A percentile compares a stretch with the other conserved stretches of the same genome.
Evolutionary conservation across 208 protist genomes (phyloP).

Genomic region (Trypanosoma brucei): DNA sequence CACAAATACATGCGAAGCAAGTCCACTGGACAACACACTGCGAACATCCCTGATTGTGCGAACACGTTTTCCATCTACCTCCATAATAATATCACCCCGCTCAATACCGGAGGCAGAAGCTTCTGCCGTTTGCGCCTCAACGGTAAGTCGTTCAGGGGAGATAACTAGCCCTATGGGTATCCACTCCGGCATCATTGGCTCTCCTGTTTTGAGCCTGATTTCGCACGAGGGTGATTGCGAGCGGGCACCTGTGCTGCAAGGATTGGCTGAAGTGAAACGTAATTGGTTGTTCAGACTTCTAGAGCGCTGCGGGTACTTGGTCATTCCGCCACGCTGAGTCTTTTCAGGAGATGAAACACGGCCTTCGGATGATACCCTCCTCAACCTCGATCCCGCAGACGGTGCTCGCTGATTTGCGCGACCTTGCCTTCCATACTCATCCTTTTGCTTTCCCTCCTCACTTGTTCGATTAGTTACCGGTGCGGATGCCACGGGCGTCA

Average conservation of each 20-base stretch:
- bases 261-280: constrained; percentile 3
- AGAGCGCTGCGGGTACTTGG: background rate
- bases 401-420: background rate
- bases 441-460: background rate
- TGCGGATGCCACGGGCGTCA: background rate
- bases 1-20: constrained; percentile 11
- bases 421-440: background rate
- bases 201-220: background rate
- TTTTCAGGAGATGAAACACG: background rate
- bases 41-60: constrained; percentile 10
- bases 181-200: background rate
- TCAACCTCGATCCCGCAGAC: background rate
- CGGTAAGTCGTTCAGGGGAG: constrained; percentile 1
- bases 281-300: background rate
- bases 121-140: constrained; percentile 1
- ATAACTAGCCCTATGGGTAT: constrained; percentile 9
- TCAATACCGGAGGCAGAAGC: constrained; percentile 13
- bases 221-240: constrained; percentile 6
- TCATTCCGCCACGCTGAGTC: background rate
- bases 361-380: background rate
- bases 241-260: constrained; percentile 1
- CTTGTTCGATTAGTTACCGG: background rate
- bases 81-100: constrained; percentile 11
- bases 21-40: background rate
- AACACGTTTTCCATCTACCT: constrained; percentile 11